Evolutionary conservation across 495 filamentous ascomycete genomes (phyloP), one percentile per base, ranked within the genome.

Genomic region (Umbilicaria muhlenbergii): DNA sequence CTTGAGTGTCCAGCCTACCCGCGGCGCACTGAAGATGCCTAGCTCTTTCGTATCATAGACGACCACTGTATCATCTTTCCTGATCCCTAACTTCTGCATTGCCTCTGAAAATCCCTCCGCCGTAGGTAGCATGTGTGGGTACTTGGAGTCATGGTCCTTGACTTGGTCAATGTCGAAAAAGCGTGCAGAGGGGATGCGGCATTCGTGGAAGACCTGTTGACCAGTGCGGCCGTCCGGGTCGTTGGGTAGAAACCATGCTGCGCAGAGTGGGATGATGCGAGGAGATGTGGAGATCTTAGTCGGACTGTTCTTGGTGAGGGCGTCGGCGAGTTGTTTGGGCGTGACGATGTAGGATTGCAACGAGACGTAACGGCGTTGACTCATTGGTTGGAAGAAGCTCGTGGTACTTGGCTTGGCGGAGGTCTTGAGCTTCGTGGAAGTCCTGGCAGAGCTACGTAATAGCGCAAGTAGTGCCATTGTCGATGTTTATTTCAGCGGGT

Each of bases 101-200:
- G 86, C 85, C 45, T 78, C 69, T 35, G 86, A 81, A 58, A 96
- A 96, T 28, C 73, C 67, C 48, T 81, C 74, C 13, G 81, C 66
- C 15, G 70, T 80, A 3, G 92, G 92, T 6, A 98, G 81, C 91
- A 98, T 98, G 59, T 98, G 91, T 11, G 91, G 89, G 57, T 94
- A 98, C 6, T 83, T 81, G 32, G 83, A 92, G 50, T 75, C 73
- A 52, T 75, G 74, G 57, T 96, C 92, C 49, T 87, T 88, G 52
- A 94, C 71, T 28, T 70, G 81, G 61, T 98, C 92, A 17, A 98
- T 69, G 60, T 96, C 85, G 59, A 98, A 98, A 74, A 96, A 98
- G n/a, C 87, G 79, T 2, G 91, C 77, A 47, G 74, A 73, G 0
- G 89, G 87, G 47, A 98, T 87, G 36, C 83, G 82, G 50, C 71